phyloP scores from a whole-genome alignment of 192 early-diverging fungal genomes.

The Polychytrium aggregatum region DNA sequence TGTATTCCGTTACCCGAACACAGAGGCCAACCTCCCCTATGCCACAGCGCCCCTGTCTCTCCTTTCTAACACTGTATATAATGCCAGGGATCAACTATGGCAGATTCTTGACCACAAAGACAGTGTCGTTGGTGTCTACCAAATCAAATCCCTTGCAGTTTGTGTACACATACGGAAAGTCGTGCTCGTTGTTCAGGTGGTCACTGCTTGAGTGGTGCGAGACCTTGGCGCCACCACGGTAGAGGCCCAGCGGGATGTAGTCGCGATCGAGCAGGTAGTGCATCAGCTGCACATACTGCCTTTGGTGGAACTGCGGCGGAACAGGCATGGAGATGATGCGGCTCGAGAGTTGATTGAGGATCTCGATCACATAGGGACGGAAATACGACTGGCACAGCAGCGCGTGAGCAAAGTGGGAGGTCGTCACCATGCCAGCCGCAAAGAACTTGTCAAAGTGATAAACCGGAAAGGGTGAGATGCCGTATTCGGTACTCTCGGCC shows the following conservation, averaged over 20 bases:
- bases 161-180: constrained; percentile 36
- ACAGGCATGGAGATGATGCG: constrained; percentile 11
- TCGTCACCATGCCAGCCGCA: constrained; percentile 33
- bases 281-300: constrained; percentile 22
- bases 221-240: background rate
- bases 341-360: constrained; percentile 18
- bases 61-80: too few species aligned
- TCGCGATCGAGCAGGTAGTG: constrained; percentile 14
- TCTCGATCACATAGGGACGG: constrained; percentile 34
- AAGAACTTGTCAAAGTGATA: constrained; percentile 41
- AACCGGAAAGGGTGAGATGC: constrained; percentile 26
- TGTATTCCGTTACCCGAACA: too few species aligned
- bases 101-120: constrained; percentile 24
- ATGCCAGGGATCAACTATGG: too few species aligned
- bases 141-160: constrained; percentile 32
- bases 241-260: constrained; percentile 32
- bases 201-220: too few species aligned
- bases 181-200: background rate
- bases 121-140: constrained; percentile 20
- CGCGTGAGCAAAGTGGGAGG: constrained; percentile 32
- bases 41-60: too few species aligned
- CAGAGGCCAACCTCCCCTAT: too few species aligned
- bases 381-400: constrained; percentile 39
- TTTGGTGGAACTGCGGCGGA: constrained; percentile 8
- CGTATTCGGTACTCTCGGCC: constrained; percentile 32